Evolutionary conservation across 352 stramenopile genomes (phyloP).

Genomic region (Elongisporangium prolatum): DNA sequence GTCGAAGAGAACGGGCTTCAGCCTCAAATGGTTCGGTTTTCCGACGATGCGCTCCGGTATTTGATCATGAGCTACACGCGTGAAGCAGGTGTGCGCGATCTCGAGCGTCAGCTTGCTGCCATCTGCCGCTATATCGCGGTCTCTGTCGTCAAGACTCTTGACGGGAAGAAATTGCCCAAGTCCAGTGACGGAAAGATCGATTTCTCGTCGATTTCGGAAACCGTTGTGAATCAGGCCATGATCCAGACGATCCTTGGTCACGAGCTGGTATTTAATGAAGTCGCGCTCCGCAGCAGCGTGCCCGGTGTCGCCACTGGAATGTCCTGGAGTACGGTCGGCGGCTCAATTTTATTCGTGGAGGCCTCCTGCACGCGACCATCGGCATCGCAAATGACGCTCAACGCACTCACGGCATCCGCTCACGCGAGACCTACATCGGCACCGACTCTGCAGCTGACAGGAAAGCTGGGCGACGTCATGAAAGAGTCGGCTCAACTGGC

Average conservation of each 20-base stretch:
- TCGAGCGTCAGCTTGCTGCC: constrained; percentile 73
- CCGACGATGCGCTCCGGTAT: constrained; percentile 55
- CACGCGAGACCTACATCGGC: constrained; percentile 9
- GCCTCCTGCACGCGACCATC: constrained; percentile 57
- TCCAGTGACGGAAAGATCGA: constrained; percentile 4
- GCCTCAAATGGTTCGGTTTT: constrained; percentile 34
- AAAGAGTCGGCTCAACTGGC: constrained; percentile 86
- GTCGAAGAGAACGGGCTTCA: constrained; percentile 69
- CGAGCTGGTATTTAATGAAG: constrained; percentile 70
- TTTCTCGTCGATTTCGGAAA: constrained; percentile 26
- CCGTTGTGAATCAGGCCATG: constrained; percentile 42
- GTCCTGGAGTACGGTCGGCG: constrained; percentile 76
- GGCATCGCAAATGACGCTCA: constrained; percentile 15
- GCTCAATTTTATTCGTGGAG: constrained; percentile 85
- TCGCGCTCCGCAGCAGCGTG: constrained; percentile 59
- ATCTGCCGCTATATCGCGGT: constrained; percentile 75
- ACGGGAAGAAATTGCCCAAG: constrained; percentile 1
- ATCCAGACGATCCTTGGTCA: constrained; percentile 62
- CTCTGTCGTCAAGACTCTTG: constrained; percentile 34
- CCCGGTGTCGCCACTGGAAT: constrained; percentile 77
- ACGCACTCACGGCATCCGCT: constrained; percentile 18
- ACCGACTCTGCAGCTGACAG: constrained; percentile 57
- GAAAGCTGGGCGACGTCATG: constrained; percentile 84
- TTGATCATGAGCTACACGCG: constrained; percentile 83
- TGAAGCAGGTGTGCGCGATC: constrained; percentile 81